Evolutionary conservation across 2,329 filamentous ascomycete species (phyloP).

Genomic region (Metarhizium album): DNA sequence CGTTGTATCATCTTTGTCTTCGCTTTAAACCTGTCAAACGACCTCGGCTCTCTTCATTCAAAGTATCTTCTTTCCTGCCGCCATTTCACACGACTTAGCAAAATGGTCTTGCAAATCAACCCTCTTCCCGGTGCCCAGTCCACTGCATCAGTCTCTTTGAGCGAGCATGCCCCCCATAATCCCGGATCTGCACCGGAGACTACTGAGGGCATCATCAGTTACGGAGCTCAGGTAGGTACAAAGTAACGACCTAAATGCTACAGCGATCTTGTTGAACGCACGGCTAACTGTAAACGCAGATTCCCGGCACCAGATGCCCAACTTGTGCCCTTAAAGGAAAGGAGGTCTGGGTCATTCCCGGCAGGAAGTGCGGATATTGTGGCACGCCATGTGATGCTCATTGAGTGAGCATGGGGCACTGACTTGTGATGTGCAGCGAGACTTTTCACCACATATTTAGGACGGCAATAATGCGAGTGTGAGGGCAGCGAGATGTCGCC

Average conservation of each 20-base stretch:
- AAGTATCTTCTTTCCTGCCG: too few species aligned
- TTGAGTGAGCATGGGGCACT: not conserved
- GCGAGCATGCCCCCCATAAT: not conserved
- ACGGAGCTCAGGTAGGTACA: slow-evolving; percentile 8
- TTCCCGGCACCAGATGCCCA: slow-evolving; percentile 41
- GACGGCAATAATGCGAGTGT: not conserved
- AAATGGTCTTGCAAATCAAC: not conserved
- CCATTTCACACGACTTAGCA: not conserved
- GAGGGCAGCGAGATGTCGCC: not conserved
- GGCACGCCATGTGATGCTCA: slow-evolving; percentile 30
- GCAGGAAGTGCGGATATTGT: slow-evolving; percentile 39
- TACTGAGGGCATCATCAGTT: slow-evolving; percentile 3
- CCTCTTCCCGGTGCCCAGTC: not conserved
- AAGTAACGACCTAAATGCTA: too few species aligned
- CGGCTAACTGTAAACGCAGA: slow-evolving; percentile 13
- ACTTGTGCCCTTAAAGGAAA: slow-evolving; percentile 37
- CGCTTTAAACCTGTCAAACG: not conserved
- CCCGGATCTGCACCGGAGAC: slow-evolving; percentile 1
- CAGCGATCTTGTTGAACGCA: not conserved
- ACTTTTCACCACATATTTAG: not conserved
- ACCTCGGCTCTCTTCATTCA: not conserved
- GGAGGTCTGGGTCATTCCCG: slow-evolving; percentile 46
- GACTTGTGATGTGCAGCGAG: not conserved
- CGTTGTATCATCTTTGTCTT: not conserved
- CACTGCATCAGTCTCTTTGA: not conserved